Evolutionary conservation across 108 stramenopile species (phyloP), one percentile per base, ranked within the genome.

Genomic region (Skeletonema grethae): DNA sequence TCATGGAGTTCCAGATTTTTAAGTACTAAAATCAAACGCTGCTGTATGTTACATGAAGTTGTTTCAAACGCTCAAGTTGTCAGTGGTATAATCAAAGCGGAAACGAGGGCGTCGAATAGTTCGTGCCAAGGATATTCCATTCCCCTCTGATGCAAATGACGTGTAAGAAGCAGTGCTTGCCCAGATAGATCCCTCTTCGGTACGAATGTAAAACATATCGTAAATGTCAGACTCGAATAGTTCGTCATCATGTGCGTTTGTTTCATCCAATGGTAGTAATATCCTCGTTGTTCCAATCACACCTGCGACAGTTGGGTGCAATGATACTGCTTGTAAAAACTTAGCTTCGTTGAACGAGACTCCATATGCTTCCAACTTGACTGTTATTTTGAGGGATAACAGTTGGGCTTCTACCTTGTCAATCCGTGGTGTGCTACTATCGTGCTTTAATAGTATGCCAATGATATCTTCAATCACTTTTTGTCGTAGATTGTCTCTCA

Each of bases 1-100:
- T 65, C 82, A 85, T 63, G 93, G 93, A 39, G 73, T 92, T 39
- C 93, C 93, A 20, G 78, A 90, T 18, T 83, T 94, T 25, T 94
- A 76, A 82, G 30, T 16, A 31, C 35, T 34, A 11, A 9, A 38
- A 38, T 20, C 22, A 53, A 43, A 43, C 13, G 15, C 2, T 3
- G 20, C 20, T 50, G 8, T 8, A 8, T 50, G n/a, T 53, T 53
- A 53, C 50, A 28, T 28, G 25, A 1, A 28, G 25, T 28, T 28
- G 25, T 24, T 9, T 53, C 50, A 53, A 53, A 53, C 50, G 22
- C 50, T 53, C 50, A 53, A 53, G n/a, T 53, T 53, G 50, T 53
- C 50, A 3, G 50, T 24, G 22, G 50, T 22, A 22, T 53, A 22
- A 53, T 53, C 50, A 53, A 18, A 53, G 4, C 50, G 50, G 50